Base-by-base conservation (phyloP, 345 rosid species). In the Litchi chinensis region DNA sequence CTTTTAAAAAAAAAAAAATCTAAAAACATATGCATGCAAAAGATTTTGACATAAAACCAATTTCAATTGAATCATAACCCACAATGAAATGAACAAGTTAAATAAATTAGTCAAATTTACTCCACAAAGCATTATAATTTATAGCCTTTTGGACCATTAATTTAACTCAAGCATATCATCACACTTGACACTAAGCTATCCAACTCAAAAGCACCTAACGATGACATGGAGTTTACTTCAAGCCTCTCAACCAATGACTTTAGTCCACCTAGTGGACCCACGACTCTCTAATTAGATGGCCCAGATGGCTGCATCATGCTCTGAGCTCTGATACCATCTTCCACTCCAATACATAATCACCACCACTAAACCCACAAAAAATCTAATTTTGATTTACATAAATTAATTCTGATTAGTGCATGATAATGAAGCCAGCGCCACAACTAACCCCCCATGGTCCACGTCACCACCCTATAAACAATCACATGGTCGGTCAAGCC, bases 401-500 rank as follows among this genome's bases (percentile, higher is more conserved):
- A 60, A 60, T 67, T 56, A 73, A 78, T 64, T 64, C 24, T 40
- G 18, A 77, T 79, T 66, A 73, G 70, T 78, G 73, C 48, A n/a
- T 41, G 77, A 59, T 72, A 75, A 79, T 43, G 80, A 79, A 74
- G 43, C 77, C 73, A 80, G 63, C 80, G 5, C 52, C 4, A 37
- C 64, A 69, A 60, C 80, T 62, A 77, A 75, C 69, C 74, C 68
- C 75, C 16, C 66, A 44, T 8, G 21, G 72, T 79, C 85, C 82
- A 81, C 85, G 32, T 84, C 85, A 82, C 71, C 70, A 12, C 60
- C 1, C 3, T 32, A 62, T 82, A 87, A 86, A 87, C 70, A 85
- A 81, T 81, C 88, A 59, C 26, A 68, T 79, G 87, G 94, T 85
- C 92, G 90, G 89, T 83, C 63, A 63, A 62, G 76, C 52, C 46